These are phyloP conservation scores for Rhodotorula sp. DNA, from an alignment of 1,284 basidiomycete species.

Conservation along the genomic window DNA sequence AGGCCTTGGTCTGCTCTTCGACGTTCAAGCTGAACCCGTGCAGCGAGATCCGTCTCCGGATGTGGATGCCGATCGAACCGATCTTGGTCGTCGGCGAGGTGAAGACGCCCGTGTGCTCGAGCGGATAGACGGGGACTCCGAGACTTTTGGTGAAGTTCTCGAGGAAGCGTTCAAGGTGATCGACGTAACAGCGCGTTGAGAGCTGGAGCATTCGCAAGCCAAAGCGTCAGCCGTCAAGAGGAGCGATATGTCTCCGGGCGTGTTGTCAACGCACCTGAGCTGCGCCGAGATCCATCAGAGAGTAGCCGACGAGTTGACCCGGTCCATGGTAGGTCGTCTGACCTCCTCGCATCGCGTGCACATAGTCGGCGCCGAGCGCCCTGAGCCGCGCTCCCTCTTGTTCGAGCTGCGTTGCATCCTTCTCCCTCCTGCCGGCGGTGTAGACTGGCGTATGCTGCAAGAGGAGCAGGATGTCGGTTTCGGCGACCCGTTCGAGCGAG, in stretches of 20 bases:
- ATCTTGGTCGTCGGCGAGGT: constrained; percentile 68
- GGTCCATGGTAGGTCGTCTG: constrained; percentile 97
- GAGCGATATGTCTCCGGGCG: background rate
- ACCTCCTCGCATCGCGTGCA: constrained; percentile 78
- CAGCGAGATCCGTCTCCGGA: constrained; percentile 86
- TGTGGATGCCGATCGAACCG: constrained; percentile 93
- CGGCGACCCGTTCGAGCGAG: constrained; percentile 45
- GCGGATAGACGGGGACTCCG: constrained; percentile 57
- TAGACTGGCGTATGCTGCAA: constrained; percentile 87
- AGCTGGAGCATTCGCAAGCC: constrained; percentile 43
- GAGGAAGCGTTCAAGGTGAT: constrained; percentile 52
- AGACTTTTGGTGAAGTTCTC: constrained; percentile 38
- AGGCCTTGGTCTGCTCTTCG: constrained; percentile 69
- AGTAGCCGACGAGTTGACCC: constrained; percentile 94
- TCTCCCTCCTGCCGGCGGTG: constrained; percentile 84
- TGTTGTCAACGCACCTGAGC: constrained; percentile 54
- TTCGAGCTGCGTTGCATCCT: constrained; percentile 58
- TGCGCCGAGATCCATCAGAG: constrained; percentile 74
- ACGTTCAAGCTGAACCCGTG: constrained; percentile 96
- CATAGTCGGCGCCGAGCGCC: constrained; percentile 80
- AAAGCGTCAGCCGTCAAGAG: background rate
- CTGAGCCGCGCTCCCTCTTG: constrained; percentile 66
- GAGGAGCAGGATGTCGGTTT: constrained; percentile 55
- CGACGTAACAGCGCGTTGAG: constrained; percentile 54
- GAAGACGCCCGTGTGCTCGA: constrained; percentile 75